Evolutionary conservation across 2,329 filamentous ascomycete species (phyloP).

Genomic region (Lasiodiplodia theobromae): DNA sequence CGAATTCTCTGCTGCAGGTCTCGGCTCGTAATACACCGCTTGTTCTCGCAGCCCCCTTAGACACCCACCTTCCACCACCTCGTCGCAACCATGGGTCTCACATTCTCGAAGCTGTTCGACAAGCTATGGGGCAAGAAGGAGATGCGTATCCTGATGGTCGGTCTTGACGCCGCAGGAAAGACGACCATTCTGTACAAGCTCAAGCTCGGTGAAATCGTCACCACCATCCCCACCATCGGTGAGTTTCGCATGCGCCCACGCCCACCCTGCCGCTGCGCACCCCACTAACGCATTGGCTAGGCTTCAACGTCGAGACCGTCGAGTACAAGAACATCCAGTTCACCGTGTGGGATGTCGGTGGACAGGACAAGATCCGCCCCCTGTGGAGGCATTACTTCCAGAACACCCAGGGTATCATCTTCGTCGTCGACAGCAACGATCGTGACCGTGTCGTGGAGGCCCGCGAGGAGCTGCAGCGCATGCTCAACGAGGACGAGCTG

Average conservation of each 20-base stretch:
- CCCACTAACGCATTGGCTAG: constrained; percentile 34
- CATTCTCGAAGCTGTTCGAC: constrained; percentile 94
- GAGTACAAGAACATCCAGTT: constrained; percentile 99
- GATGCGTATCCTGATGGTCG: constrained; percentile 98
- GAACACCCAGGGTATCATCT: constrained; percentile 96
- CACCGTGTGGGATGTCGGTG: constrained; percentile 99
- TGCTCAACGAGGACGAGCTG: constrained; percentile 98
- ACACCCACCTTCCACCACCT: constrained; percentile 5
- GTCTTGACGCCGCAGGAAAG: constrained; percentile 97
- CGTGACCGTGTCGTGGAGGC: constrained; percentile 91
- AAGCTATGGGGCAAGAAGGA: constrained; percentile 99
- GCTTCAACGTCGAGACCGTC: constrained; percentile 99
- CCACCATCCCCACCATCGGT: constrained; percentile 95
- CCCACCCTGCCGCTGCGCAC: background rate
- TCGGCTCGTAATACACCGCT: constrained; percentile 28
- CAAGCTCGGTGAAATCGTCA: constrained; percentile 97
- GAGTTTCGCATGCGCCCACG: constrained; percentile 37
- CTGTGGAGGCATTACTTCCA: constrained; percentile 99
- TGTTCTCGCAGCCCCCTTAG: constrained; percentile 28
- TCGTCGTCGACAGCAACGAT: constrained; percentile 97
- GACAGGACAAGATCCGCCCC: constrained; percentile 99
- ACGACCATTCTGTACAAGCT: constrained; percentile 99
- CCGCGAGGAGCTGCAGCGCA: constrained; percentile 90
- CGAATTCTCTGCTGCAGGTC: constrained; percentile 1
- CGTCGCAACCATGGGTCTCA: constrained; percentile 82